Conservation (phyloP, 1,284 basidiomycete species). For the Trichosporon sp. region DNA sequence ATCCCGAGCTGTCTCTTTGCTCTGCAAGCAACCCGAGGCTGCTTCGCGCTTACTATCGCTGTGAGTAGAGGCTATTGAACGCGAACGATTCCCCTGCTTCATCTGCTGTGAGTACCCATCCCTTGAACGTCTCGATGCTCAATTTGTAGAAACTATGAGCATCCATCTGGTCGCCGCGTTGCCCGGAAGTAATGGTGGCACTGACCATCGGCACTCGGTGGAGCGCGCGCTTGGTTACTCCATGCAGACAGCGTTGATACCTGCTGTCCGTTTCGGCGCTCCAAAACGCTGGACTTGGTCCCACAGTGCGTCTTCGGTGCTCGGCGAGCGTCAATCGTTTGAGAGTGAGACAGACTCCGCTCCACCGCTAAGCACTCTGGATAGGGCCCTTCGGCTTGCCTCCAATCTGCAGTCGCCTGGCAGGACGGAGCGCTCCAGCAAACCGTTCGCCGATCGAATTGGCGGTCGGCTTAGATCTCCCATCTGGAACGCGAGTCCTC, state of each 20-base stretch:
- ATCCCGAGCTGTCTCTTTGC: too few species aligned
- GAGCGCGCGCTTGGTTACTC: background rate
- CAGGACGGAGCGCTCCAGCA: background rate
- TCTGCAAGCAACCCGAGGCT: too few species aligned
- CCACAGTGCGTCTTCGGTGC: background rate
- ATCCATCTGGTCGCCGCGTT: too few species aligned
- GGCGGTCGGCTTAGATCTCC: background rate
- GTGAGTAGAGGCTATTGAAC: too few species aligned
- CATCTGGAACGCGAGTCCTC: background rate
- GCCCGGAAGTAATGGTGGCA: too few species aligned
- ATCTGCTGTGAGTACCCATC: too few species aligned
- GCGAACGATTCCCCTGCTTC: too few species aligned
- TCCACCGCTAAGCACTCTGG: background rate
- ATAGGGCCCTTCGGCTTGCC: background rate
- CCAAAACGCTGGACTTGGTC: background rate
- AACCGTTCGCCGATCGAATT: background rate
- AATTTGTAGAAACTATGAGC: too few species aligned
- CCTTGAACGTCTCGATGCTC: too few species aligned
- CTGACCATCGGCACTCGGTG: background rate
- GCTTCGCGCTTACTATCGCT: too few species aligned
- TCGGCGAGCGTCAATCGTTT: background rate
- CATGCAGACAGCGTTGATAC: background rate
- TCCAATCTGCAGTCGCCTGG: background rate
- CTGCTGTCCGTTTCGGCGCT: background rate
- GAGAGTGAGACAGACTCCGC: background rate